Base-by-base conservation (phyloP, 179 eudicot genomes). In the Sideroxylon spinosum region DNA sequence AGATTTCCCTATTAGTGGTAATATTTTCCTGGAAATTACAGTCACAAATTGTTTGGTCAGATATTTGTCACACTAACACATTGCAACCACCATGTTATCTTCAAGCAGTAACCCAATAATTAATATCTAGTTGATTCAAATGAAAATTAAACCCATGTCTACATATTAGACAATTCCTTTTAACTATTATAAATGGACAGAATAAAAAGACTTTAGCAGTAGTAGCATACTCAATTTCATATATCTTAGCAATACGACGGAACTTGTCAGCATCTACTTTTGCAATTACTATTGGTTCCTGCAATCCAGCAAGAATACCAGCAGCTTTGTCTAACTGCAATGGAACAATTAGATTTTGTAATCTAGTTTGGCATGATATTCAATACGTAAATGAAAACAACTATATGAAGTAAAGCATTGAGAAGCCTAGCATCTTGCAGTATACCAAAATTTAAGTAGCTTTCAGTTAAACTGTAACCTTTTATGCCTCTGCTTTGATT, bases 261-360 rank as follows among this genome's bases (percentile, higher is more conserved):
- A 83, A 88, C 88, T 93, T 93, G 87, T 95, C 97, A 14, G 98
- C 99, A 84, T 95, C 70, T 70, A 93, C 80, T 87, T 95, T 95
- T 32, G 99, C 99, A 80, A 95, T 86, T 78, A 87, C 89, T 55
- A 95, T 75, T 49, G 99, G 98, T 75, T 87, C 84, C 88, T 90
- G 89, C 84, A 88, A 76, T 78, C 85, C 84, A 78, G 95, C 93
- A 79, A 95, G 94, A 83, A 88, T 65, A 65, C 95, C 88, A 70
- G 98, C 98, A 53, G 99, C 97, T 77, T 89, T 90, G 79, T 93
- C 98, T 83, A 95, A 89, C 99, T 95, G 92, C 88, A 86, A 26
- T 67, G 68, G 62, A 68, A 88, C 9, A 68, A 63, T 55, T 28
- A 64, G 23, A 74, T 37, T n/a, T 81, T 23, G 19, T 65, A 68